These are phyloP conservation scores for Saturnispora serradocipensis DNA, from an alignment of 805 yeast species.

Conservation along the genomic window DNA sequence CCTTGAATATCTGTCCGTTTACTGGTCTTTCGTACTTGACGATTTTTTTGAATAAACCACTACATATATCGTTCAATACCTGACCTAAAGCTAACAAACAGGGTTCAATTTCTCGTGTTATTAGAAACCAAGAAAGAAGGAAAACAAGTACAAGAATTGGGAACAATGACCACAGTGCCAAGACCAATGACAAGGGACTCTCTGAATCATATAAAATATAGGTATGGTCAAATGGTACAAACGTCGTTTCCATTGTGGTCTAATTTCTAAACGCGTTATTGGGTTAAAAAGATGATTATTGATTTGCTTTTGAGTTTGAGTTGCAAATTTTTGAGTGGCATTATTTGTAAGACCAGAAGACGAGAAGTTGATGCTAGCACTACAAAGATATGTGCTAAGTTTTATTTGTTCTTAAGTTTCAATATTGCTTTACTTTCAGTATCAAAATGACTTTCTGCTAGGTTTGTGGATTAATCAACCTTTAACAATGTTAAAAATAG, in stretches of 20 bases:
- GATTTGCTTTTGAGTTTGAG: neutral
- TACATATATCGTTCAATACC: constrained; percentile 62
- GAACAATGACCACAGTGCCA: constrained; percentile 67
- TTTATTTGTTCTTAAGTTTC: no score
- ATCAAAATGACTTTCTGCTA: no score
- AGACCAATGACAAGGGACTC: constrained; percentile 47
- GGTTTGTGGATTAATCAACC: no score
- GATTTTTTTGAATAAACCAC: constrained; percentile 54
- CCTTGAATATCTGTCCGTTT: constrained; percentile 29
- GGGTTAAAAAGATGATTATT: neutral
- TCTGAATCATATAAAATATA: constrained; percentile 68
- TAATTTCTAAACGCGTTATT: neutral
- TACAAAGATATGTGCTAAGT: no score
- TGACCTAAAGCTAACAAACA: constrained; percentile 81
- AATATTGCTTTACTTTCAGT: no score
- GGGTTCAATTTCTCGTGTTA: constrained; percentile 79
- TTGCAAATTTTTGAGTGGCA: neutral
- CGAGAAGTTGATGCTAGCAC: no score
- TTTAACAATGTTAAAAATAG: no score
- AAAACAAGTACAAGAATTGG: constrained; percentile 76
- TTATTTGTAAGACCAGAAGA: no score
- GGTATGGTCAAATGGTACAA: constrained; percentile 74
- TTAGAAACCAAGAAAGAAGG: constrained; percentile 74
- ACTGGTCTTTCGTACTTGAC: constrained; percentile 69
- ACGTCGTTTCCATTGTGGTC: constrained; percentile 1